Evolutionary conservation across 139 green algal genomes (phyloP).

Genomic region (Pleodorina starrii): DNA sequence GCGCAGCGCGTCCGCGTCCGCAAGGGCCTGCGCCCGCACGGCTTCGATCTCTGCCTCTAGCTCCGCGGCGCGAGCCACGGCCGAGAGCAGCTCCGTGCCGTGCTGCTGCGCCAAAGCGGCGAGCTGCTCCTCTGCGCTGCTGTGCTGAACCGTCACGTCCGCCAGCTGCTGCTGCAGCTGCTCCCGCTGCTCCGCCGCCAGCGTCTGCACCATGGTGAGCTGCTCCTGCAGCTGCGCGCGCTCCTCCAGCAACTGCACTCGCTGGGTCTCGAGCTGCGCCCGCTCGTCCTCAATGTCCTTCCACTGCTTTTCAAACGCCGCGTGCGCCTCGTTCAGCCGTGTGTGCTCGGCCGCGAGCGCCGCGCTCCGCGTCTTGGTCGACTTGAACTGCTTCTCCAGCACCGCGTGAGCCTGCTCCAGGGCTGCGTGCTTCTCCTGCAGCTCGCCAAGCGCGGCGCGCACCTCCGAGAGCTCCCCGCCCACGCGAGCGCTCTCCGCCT

Average conservation of each 20-base stretch:
- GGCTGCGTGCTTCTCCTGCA: constrained; percentile 20
- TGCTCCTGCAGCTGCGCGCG: not conserved
- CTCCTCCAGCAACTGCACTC: not conserved
- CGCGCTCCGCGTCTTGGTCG: constrained; percentile 25
- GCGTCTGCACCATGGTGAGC: not conserved
- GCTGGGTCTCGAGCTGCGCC: not conserved
- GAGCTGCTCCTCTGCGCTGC: not conserved
- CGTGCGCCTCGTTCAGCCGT: not conserved
- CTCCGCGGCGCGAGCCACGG: not conserved
- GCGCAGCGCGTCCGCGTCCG: not conserved
- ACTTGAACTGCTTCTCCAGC: constrained; percentile 18
- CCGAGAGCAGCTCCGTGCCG: not conserved
- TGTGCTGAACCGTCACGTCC: not conserved
- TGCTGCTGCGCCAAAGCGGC: not conserved
- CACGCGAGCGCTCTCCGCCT: not conserved
- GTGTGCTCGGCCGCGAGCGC: constrained; percentile 22
- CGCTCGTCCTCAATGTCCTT: no score
- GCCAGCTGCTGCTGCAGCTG: constrained; percentile 25
- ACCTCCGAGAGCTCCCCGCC: not conserved
- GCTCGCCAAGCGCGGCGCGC: not conserved
- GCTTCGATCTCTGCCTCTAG: not conserved
- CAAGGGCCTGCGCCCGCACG: not conserved
- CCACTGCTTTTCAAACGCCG: not conserved
- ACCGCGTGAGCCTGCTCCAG: constrained; percentile 22
- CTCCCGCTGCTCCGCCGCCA: constrained; percentile 25